These are phyloP conservation scores for Dipsacomyces acuminosporus DNA, from an alignment of 371 early-diverging fungal genomes.

Conservation along the genomic window DNA sequence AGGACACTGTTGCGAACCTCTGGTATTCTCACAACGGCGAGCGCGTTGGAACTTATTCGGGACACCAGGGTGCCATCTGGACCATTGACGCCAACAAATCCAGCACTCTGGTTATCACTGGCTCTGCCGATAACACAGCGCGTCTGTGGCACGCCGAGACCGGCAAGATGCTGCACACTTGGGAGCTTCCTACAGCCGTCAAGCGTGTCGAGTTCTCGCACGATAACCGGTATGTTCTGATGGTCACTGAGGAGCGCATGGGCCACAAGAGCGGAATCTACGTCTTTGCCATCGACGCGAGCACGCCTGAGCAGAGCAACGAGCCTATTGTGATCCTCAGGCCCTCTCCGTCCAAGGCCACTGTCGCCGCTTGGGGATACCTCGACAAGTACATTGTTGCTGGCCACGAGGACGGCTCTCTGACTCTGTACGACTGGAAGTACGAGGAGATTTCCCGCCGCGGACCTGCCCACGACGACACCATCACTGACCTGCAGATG, in stretches of 20 bases:
- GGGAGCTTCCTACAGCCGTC: constrained; percentile 86
- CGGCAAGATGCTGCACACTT: constrained; percentile 84
- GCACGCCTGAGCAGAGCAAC: constrained; percentile 52
- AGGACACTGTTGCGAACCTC: constrained; percentile 90
- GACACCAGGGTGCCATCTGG: constrained; percentile 96
- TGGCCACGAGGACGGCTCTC: constrained; percentile 89
- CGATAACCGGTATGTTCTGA: constrained; percentile 79
- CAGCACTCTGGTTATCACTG: constrained; percentile 80
- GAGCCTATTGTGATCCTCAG: constrained; percentile 67
- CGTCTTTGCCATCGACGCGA: constrained; percentile 53
- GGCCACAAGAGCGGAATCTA: constrained; percentile 83
- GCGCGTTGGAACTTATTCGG: constrained; percentile 91
- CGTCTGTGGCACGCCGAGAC: constrained; percentile 95
- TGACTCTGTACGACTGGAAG: constrained; percentile 84
- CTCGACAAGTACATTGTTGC: constrained; percentile 86
- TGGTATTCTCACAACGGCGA: constrained; percentile 98
- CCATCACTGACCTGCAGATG: constrained; percentile 94
- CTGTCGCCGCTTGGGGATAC: constrained; percentile 89
- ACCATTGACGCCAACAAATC: constrained; percentile 86
- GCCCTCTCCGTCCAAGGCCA: constrained; percentile 74
- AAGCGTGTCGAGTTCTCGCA: constrained; percentile 88
- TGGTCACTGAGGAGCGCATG: constrained; percentile 96
- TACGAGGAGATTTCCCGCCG: constrained; percentile 52
- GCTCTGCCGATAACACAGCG: constrained; percentile 91
- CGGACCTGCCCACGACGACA: constrained; percentile 63